phyloP scores from a whole-genome alignment of 2,329 filamentous ascomycete genomes.

The Magnaporthiopsis poae region DNA sequence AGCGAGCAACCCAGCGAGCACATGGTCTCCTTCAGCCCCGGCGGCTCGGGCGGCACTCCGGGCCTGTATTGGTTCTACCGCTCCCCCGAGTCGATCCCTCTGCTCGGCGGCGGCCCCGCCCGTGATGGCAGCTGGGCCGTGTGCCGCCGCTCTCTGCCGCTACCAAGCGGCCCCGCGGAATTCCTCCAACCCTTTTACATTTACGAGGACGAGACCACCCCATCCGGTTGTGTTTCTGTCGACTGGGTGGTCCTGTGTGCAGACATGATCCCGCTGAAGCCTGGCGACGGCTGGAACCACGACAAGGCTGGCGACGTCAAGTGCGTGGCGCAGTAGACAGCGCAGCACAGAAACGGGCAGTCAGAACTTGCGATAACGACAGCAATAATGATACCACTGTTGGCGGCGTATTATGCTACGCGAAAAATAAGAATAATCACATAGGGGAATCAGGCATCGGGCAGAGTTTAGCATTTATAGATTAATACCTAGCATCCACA shows the following conservation, averaged over 20 bases:
- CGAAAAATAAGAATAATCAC: too few relatives aligned
- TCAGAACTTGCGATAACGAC: not conserved
- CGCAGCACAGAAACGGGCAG: not conserved
- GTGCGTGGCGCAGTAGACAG: not conserved
- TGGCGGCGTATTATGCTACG: not conserved
- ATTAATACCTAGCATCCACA: too few relatives aligned
- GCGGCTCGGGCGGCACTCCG: not conserved
- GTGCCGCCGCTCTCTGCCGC: not conserved
- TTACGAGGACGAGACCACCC: not conserved
- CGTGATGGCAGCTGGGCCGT: not conserved
- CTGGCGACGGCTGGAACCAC: constrained; percentile 2
- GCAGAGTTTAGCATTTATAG: too few relatives aligned
- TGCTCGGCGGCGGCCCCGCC: not conserved
- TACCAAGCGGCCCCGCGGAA: not conserved
- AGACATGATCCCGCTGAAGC: constrained; percentile 1
- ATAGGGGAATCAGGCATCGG: too few relatives aligned
- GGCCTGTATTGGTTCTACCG: not conserved
- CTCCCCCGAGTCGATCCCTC: not conserved
- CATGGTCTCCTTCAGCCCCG: not conserved
- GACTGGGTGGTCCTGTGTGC: not conserved
- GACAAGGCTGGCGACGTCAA: constrained; percentile 1
- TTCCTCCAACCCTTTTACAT: not conserved
- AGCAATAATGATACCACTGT: not conserved
- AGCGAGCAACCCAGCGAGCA: not conserved
- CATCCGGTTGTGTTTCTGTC: not conserved